phyloP scores from a whole-genome alignment of 257 asterid genomes.

The Solanum sitiens region DNA sequence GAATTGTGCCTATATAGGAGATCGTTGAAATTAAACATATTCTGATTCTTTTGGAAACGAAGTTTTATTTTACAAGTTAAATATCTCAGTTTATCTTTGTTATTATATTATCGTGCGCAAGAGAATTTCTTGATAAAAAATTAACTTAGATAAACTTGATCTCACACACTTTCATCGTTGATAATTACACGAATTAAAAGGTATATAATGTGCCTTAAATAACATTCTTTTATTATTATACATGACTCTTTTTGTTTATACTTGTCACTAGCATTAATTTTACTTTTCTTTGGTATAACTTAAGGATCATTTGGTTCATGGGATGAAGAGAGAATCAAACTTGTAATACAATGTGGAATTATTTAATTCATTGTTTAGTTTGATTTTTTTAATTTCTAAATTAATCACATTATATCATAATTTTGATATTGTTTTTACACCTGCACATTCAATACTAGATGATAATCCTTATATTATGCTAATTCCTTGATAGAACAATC shows the following conservation, averaged over 20 bases:
- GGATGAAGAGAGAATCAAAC: background rate
- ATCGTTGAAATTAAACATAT: background rate
- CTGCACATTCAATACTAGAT: background rate
- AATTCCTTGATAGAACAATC: background rate
- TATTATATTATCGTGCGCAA: no score
- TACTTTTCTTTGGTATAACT: background rate
- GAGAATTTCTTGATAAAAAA: no score
- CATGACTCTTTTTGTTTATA: background rate
- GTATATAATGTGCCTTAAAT: background rate
- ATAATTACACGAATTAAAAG: no score
- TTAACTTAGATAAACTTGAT: no score
- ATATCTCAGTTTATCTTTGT: background rate
- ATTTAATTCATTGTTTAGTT: background rate
- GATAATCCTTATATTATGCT: background rate
- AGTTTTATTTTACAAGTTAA: background rate
- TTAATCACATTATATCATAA: background rate
- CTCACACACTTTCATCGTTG: background rate
- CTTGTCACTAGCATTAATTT: background rate
- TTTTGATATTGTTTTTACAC: background rate
- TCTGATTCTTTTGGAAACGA: background rate
- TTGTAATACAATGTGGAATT: background rate
- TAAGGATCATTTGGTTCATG: background rate
- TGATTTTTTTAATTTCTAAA: no score
- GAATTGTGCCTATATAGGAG: background rate
- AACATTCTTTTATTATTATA: background rate